Base-by-base conservation (phyloP, 176 grass and related monocot genomes). In the Eleusine coracana region DNA sequence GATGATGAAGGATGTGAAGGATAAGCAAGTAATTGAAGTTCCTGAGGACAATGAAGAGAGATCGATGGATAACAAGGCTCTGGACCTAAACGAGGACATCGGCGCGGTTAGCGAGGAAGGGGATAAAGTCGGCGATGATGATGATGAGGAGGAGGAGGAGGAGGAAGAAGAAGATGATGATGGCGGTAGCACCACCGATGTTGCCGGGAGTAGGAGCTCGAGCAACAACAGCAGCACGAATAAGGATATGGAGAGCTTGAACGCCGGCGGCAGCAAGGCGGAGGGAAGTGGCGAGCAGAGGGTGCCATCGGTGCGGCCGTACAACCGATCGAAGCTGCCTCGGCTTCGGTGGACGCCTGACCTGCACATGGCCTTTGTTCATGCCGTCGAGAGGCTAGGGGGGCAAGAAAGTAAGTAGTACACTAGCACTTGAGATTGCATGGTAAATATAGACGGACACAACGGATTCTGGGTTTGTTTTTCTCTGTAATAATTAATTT, bases 281-380 rank as follows among this genome's bases (percentile, higher is more conserved):
- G 90, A 76, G 25, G 86, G 71, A 48, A 84, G 70, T 3, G 86
- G 84, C 2, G 87, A 49, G 39, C 75, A 86, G 49, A 72, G 80
- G 69, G 65, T 79, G 27, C 79, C 86, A 0, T 73, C 82, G 9
- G 95, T 98, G 83, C 84, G 96, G 87, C 96, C 90, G 52, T 98
- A 98, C 89, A 91, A 92, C 73, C 80, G 96, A 46, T 98, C 96
- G 5, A 96, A 96, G 76, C 64, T 91, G 56, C 91, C 96, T 41
- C 88, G 93, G 29, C 87, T 98, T 56, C 89, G 93, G 39, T 98
- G 96, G 96, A 98, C 96, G 15, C 96, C 96, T 0, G 89, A 96
- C 75, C 93, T 98, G 65, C 96, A 98, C 74, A 90, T 93, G 80
- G 76, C 96, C 77, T 98, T 98, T 65, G 66, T 98, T 76, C 93